Base-by-base conservation (phyloP, 2,329 filamentous ascomycete genomes). In the Calonectria multiphialidica region DNA sequence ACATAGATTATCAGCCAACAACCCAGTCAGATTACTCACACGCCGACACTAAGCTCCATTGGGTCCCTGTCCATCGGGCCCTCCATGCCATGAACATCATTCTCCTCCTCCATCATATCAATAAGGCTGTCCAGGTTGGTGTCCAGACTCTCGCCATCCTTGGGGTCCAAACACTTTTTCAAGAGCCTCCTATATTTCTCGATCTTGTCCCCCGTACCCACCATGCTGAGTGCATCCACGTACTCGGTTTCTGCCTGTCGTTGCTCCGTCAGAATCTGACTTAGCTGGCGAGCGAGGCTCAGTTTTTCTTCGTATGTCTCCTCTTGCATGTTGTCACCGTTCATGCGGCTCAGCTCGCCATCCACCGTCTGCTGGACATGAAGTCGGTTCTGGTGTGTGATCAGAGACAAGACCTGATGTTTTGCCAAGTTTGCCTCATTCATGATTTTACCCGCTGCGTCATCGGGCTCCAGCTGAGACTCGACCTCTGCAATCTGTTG, bases 121-220 rank as follows among this genome's bases (percentile, higher is more conserved):
- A 92, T 90, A 73, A 92, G 83, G 71, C 87, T 89, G 79, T 91
- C 89, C 63, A 92, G 82, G 78, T 91, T 92, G 53, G 87, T 86
- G 81, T 95, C 93, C 42, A 95, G 88, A 74, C 90, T 92, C 75
- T 94, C 92, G 70, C 88, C 88, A 62, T 94, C 92, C 76, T 90
- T 88, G 18, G 92, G 88, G 30, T 92, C 92, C 33, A 95, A 85
- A 71, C 93, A 94, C 72, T 90, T 89, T 71, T 90, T 90, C 37
- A 95, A 90, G 35, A 95, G 87, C 68, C 89, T 89, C 73, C 93
- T 89, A 82, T 96, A 96, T 81, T 92, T 91, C 76, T 92, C 92
- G 75, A 94, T 93, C 80, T 92, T 92, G 81, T 94, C 93, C 42
- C 92, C 91, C 44, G 93, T 91, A 49, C 93, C 93, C 13, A 93